These are phyloP conservation scores for Hexamita inflata DNA, from an alignment of 208 protist genomes.

Conservation along the genomic window DNA sequence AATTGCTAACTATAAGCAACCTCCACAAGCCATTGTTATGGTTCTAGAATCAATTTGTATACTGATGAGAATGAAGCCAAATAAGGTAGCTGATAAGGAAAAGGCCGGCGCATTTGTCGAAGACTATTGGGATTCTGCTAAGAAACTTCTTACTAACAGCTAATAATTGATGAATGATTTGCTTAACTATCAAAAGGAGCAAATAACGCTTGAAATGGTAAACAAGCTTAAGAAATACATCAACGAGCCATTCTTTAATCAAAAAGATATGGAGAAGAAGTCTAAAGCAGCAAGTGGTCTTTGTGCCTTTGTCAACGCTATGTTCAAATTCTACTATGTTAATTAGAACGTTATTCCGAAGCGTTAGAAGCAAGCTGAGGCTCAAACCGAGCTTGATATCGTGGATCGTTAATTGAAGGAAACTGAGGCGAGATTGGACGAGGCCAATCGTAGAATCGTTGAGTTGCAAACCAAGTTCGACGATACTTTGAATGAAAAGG, in stretches of 20 bases:
- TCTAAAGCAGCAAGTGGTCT: constrained; percentile 68
- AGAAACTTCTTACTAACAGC: constrained; percentile 57
- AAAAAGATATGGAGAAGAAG: constrained; percentile 62
- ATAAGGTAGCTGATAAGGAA: constrained; percentile 66
- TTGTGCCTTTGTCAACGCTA: constrained; percentile 85
- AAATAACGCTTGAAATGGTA: constrained; percentile 38
- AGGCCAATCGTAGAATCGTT: constrained; percentile 69
- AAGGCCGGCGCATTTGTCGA: constrained; percentile 50
- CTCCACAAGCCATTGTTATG: constrained; percentile 68
- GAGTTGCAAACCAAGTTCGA: constrained; percentile 71
- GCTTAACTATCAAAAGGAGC: constrained; percentile 21
- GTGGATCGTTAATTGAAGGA: constrained; percentile 69
- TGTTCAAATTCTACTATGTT: constrained; percentile 86
- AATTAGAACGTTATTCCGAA: constrained; percentile 90
- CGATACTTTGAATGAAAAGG: constrained; percentile 69
- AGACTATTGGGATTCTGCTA: constrained; percentile 78
- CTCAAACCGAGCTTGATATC: constrained; percentile 51
- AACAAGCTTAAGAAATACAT: constrained; percentile 66
- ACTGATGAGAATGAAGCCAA: constrained; percentile 66
- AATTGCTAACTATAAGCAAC: constrained; percentile 67
- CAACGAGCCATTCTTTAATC: constrained; percentile 64
- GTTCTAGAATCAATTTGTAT: constrained; percentile 70
- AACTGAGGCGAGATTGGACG: constrained; percentile 64
- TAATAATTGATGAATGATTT: constrained; percentile 52
- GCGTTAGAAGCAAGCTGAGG: constrained; percentile 66